A percentile compares a stretch with the other conserved stretches of the same genome.
Evolutionary conservation across 2,329 filamentous ascomycete genomes (phyloP).

Genomic region (Colletotrichum aenigma): DNA sequence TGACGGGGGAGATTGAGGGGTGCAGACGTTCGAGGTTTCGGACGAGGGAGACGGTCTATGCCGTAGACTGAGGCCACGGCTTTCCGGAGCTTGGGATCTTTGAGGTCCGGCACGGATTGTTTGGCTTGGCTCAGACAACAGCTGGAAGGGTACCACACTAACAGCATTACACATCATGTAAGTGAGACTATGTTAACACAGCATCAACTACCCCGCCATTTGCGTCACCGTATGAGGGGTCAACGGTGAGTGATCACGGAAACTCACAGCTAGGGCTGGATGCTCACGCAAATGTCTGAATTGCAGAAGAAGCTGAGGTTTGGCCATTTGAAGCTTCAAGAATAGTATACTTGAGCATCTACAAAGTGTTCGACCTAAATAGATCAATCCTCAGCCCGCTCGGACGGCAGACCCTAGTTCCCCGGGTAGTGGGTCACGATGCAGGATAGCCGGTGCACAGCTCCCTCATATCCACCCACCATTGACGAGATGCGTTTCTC

Average conservation of each 20-base stretch:
- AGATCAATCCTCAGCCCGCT: neutral
- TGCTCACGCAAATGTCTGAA: neutral
- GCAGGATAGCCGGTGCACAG: neutral
- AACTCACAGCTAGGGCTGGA: neutral
- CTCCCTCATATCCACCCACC: neutral
- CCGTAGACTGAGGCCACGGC: neutral
- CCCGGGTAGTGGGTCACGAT: conserved; percentile 9
- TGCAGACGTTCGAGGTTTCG: neutral
- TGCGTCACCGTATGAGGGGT: neutral
- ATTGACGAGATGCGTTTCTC: neutral
- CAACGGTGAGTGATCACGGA: neutral
- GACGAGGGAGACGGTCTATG: neutral
- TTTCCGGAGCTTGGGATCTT: neutral
- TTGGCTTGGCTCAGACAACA: neutral
- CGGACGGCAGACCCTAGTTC: neutral
- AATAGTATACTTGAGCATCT: neutral
- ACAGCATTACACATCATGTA: neutral
- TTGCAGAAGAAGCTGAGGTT: neutral
- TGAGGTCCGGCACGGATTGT: neutral
- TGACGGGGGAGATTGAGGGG: neutral
- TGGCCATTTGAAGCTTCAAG: neutral
- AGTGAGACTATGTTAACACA: neutral
- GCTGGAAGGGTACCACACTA: neutral
- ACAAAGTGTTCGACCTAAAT: neutral
- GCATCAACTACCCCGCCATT: neutral